Conservation (phyloP, 139 green algal species). For the Chlorella ohadii region DNA sequence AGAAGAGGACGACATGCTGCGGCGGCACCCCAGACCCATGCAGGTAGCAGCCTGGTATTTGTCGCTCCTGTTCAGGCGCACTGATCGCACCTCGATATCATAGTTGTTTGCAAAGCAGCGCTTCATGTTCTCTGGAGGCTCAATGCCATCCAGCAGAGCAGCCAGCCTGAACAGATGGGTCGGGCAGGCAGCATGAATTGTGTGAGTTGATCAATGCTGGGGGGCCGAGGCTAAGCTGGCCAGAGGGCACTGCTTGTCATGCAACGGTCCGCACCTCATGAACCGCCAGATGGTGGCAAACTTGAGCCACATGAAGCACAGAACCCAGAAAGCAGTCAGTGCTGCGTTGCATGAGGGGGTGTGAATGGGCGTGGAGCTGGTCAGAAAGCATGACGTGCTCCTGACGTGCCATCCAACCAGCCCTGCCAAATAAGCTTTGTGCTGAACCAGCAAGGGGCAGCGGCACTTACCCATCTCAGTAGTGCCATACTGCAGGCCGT, state of each 20-base stretch:
- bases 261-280: conserved; percentile 49
- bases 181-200: too few relatives aligned
- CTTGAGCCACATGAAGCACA: conserved; percentile 97
- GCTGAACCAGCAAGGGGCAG: too few relatives aligned
- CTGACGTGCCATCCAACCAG: too few relatives aligned
- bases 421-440: too few relatives aligned
- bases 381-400: not conserved
- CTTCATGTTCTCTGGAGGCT: conserved; percentile 94
- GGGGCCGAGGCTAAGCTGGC: too few relatives aligned
- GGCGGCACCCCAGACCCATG: not conserved
- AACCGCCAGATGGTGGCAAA: conserved; percentile 86
- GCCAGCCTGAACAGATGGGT: conserved; percentile 32
- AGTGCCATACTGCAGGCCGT: conserved; percentile 31
- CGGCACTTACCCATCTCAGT: conserved; percentile 20
- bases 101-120: conserved; percentile 96
- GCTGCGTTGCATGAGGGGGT: conserved; percentile 37
- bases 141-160: conserved; percentile 82
- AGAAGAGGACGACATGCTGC: not conserved
- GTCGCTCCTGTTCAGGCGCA: not conserved
- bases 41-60: not conserved
- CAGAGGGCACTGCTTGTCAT: too few relatives aligned
- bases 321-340: conserved; percentile 80
- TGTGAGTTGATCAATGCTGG: too few relatives aligned
- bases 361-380: too few relatives aligned
- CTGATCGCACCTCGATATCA: conserved; percentile 75